Base-by-base conservation (phyloP, 1,139 yeast genomes). In the Scheffersomyces insectosa region DNA sequence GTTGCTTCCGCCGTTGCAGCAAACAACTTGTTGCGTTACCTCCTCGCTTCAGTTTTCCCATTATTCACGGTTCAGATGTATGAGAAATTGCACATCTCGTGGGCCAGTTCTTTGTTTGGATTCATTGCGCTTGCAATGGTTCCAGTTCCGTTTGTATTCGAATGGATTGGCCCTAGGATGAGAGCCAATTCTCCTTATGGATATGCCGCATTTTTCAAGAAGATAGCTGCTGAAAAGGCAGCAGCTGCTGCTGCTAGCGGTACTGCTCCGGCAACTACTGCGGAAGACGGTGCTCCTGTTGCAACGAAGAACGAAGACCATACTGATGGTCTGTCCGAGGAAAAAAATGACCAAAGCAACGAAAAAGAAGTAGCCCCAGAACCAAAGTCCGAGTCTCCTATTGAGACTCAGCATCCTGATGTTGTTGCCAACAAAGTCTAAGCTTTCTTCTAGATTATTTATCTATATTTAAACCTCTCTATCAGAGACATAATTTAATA, bases 1-100 rank as follows among this genome's bases (percentile, higher is more conserved):
- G 83, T 85, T 33, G 93, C 95, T 0, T 83, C 89, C 16, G 88
- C 91, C 2, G 62, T 86, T 45, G 93, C 93, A 36, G 95, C 95
- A 3, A 87, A 86, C 64, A 86, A 85, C 58, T 68, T 87, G 53
- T 65, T 82, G 47, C 77, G 93, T 64, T 86, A 85, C 56, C 49
- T 79, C 2, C 68, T 85, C 68, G 89, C 90, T 4, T 86, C 88
- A 3, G 74, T 67, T 7, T 73, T 72, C 61, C 79, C 79, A 41
- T 62, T 72, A 44, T 73, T 74, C 60, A 69, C 74, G 3, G 64
- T 69, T 6, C 78, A 73, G 54, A 70, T 72, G 77, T 73, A 70
- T 55, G 56, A 63, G 15, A 62, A 54, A 29, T 60, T 72, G 46
- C 62, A 64, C 39, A 65, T 70, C 37, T 69, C 46, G 37, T 60